Percentiles rank a stretch among this genome's conserved stretches.
Conservation (phyloP, 164 flowering plant genomes). For the Macadamia integrifolia region DNA sequence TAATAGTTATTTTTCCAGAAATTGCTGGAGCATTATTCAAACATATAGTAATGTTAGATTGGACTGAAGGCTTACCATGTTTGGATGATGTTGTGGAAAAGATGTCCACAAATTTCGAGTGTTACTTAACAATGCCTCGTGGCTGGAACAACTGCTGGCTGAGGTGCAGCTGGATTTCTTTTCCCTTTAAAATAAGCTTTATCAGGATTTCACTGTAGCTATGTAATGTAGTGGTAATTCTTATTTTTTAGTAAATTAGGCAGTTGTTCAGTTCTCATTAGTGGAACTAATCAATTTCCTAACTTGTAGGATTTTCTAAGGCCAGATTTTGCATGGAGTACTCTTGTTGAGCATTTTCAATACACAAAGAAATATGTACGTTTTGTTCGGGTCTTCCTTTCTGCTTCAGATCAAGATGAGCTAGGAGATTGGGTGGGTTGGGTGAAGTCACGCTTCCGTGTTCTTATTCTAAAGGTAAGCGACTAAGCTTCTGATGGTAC, state of each 20-base stretch:
- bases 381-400: slow-evolving; percentile 45
- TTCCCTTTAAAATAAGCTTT: neutral
- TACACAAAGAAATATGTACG: slow-evolving; percentile 30
- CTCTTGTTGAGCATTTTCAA: slow-evolving; percentile 40
- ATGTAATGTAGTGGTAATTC: neutral
- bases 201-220: neutral
- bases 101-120: neutral
- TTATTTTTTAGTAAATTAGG: too few species aligned
- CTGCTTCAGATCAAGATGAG: slow-evolving; percentile 27
- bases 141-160: neutral
- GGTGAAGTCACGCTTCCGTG: slow-evolving; percentile 55
- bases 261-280: too few species aligned
- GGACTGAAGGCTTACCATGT: neutral
- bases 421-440: slow-evolving; percentile 57
- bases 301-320: slow-evolving; percentile 30
- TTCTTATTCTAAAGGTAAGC: slow-evolving; percentile 46
- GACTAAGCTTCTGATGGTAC: neutral
- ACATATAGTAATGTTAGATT: neutral
- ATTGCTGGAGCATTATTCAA: too few species aligned
- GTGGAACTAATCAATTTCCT: neutral
- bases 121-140: too few species aligned
- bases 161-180: neutral
- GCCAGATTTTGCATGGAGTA: slow-evolving; percentile 40
- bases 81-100: too few species aligned
- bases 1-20: too few species aligned